Evolutionary conservation across 83 land plant genomes (phyloP).

Genomic region (Isoetes engelmannii): DNA sequence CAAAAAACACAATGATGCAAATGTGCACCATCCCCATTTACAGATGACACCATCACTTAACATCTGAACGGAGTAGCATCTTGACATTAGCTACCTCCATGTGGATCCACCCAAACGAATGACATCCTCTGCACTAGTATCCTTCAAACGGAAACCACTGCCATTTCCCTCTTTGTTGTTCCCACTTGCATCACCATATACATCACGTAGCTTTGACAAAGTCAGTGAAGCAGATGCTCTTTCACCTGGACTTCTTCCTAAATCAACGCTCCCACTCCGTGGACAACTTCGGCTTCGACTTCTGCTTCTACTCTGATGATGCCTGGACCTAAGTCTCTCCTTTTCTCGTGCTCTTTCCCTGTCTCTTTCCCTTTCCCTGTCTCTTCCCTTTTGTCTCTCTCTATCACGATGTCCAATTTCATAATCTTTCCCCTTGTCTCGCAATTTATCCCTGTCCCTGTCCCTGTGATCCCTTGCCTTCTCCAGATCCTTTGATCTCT

Average conservation of each 20-base stretch:
- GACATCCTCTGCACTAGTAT: slow-evolving; percentile 63
- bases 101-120: slow-evolving; percentile 75
- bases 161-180: slow-evolving; percentile 32
- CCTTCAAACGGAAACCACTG: slow-evolving; percentile 26
- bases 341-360: background rate
- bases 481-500: background rate
- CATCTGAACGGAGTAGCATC: too few species aligned
- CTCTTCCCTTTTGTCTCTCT: slow-evolving; percentile 23
- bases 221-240: slow-evolving; percentile 44
- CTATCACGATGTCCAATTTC: slow-evolving; percentile 27
- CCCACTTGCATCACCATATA: slow-evolving; percentile 66
- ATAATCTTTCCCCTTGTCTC: slow-evolving; percentile 38
- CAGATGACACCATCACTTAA: too few species aligned
- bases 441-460: slow-evolving; percentile 35
- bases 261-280: slow-evolving; percentile 15
- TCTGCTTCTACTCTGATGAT: slow-evolving; percentile 19
- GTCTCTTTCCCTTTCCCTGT: slow-evolving; percentile 19
- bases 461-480: slow-evolving; percentile 39
- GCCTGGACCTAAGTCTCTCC: background rate
- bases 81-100: slow-evolving; percentile 50
- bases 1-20: too few species aligned
- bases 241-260: slow-evolving; percentile 32
- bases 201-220: slow-evolving; percentile 73
- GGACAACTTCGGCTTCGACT: slow-evolving; percentile 28
- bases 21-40: too few species aligned